Evolutionary conservation across 495 filamentous ascomycete species (phyloP), one percentile per base, ranked within the genome.

Genomic region (Daldinia grandis): DNA sequence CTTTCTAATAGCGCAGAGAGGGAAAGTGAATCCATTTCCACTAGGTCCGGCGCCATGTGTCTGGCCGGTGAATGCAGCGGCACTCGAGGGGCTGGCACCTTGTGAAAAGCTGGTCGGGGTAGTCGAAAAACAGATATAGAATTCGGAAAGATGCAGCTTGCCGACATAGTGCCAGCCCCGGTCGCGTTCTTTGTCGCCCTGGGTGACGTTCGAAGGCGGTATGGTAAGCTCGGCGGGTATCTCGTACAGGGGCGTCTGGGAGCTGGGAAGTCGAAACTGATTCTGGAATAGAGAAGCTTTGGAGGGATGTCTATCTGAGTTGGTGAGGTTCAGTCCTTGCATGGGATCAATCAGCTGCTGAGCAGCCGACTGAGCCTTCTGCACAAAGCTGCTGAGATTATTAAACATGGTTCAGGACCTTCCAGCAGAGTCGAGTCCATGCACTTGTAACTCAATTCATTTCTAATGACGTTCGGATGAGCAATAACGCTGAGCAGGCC

Each of bases 1-100:
- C 4, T 94, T 85, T 51, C 95, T 87, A 66, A 99, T 92, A 33
- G 92, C 91, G 77, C 92, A 97, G 10, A 99, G 86, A 3, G 95
- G 96, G n/a, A 98, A 87, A 10, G 91, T 97, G 74, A 99, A 99
- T 38, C 95, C 95, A 84, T 97, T 96, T 10, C 95, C 95, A 44
- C 93, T 91, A n/a, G 96, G 94, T 0, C 94, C 94, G 17, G 92
- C 91, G 15, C 93, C 93, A 73, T 95, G 91, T 14, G 93, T 97
- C 67, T 95, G 92, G 8, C 94, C 94, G 14, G 92, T 94, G 81
- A 93, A 97, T 28, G 87, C 83, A 27, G 87, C 92, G 0, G 93
- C 94, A 3, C 90, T 87, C 69, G 87, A 89, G 4, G 87, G 84
- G 74, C 87, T 96, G 0, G 94, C 90, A 1, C 90, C 89, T 55